A percentile compares a stretch with the other conserved stretches of the same genome.
Conservation (phyloP, 805 yeast species). For the Candida silvicultrix region DNA sequence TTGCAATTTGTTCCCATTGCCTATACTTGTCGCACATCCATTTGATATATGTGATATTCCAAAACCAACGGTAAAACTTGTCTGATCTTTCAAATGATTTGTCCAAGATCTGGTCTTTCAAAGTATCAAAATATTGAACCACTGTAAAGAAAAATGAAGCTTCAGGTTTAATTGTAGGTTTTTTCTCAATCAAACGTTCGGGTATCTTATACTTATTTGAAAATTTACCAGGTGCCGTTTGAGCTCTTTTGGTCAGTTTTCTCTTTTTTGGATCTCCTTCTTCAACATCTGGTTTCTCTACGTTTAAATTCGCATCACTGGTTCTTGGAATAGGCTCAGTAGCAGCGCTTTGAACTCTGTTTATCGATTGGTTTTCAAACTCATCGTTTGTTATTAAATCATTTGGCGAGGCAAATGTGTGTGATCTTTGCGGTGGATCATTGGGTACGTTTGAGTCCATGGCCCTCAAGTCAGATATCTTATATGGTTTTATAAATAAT, state of each 20-base stretch:
- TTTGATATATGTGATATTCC: conserved; percentile 5
- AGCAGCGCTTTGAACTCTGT: conserved; percentile 5
- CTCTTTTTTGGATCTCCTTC: conserved; percentile 7
- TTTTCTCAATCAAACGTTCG: conserved; percentile 2
- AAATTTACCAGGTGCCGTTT: conserved; percentile 8
- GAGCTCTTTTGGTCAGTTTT: conserved; percentile 8
- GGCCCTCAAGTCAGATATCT: too few relatives aligned
- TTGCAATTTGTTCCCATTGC: conserved; percentile 9
- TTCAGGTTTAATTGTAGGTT: conserved; percentile 15
- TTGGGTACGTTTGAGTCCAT: background rate
- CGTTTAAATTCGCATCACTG: background rate
- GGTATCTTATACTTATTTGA: conserved; percentile 6
- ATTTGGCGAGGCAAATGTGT: background rate
- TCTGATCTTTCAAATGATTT: conserved; percentile 12
- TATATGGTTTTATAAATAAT: too few relatives aligned
- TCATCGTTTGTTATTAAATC: background rate
- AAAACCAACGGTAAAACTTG: conserved; percentile 10
- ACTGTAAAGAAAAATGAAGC: conserved; percentile 14
- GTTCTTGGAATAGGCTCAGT: conserved; percentile 6
- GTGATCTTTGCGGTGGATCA: background rate
- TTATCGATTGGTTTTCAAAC: background rate
- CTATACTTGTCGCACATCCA: conserved; percentile 4
- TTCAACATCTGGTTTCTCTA: background rate
- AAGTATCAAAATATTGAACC: conserved; percentile 8
- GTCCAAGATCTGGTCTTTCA: conserved; percentile 13